phyloP scores from a whole-genome alignment of 495 filamentous ascomycete species.

The Geopyxis carbonaria region DNA sequence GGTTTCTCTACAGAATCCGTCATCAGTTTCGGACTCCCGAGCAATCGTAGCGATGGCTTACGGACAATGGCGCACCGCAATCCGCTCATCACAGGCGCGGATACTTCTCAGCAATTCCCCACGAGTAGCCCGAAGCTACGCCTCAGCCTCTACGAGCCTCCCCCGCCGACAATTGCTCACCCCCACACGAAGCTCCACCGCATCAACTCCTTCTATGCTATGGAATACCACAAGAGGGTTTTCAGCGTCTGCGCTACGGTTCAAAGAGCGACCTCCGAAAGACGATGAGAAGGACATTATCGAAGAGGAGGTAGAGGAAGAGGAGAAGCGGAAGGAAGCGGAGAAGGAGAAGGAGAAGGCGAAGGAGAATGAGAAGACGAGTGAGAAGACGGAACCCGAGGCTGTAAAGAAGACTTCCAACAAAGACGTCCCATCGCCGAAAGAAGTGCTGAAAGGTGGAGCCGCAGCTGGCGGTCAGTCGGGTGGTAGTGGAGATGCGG shows the following conservation, averaged over 20 bases:
- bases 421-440: slow-evolving; percentile 5
- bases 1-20: not conserved
- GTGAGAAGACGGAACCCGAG: slow-evolving; percentile 9
- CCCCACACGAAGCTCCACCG: slow-evolving; percentile 5
- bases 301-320: slow-evolving; percentile 18
- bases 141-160: not conserved
- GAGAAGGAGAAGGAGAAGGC: slow-evolving; percentile 3
- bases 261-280: slow-evolving; percentile 16
- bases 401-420: slow-evolving; percentile 11
- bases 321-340: slow-evolving; percentile 9
- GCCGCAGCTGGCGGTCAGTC: slow-evolving; percentile 11
- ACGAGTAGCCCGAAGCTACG: not conserved
- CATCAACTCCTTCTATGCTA: slow-evolving; percentile 4
- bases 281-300: slow-evolving; percentile 7
- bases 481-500: slow-evolving; percentile 9
- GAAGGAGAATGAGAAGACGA: slow-evolving; percentile 7
- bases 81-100: not conserved
- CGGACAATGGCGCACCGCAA: not conserved
- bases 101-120: not conserved
- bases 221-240: slow-evolving; percentile 13
- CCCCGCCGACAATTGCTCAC: slow-evolving; percentile 6
- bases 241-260: slow-evolving; percentile 8
- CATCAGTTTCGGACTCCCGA: not conserved
- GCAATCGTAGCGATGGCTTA: not conserved
- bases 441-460: slow-evolving; percentile 18